Percentiles rank a stretch among this genome's conserved stretches.
Evolutionary conservation across 2,329 filamentous ascomycete genomes (phyloP).

Genomic region (Hysterium pulicare): DNA sequence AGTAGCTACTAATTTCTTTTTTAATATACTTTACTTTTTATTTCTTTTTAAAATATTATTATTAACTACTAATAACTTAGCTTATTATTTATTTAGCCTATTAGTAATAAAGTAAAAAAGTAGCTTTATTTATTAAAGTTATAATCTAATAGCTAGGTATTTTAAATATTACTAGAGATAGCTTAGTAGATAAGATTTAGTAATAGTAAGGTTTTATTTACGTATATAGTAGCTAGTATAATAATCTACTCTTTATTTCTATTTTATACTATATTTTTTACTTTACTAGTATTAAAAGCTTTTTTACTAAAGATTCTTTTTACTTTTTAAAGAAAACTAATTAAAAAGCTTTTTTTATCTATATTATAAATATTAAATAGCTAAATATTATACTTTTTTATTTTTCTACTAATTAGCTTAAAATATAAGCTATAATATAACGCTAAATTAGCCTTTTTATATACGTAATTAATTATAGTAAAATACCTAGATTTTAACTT

Average conservation of each 20-base stretch:
- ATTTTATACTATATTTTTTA: slow-evolving; percentile 12
- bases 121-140: slow-evolving; percentile 2
- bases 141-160: slow-evolving; percentile 12
- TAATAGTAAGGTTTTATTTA: slow-evolving; percentile 9
- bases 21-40: slow-evolving; percentile 5
- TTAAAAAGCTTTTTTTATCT: slow-evolving; percentile 10
- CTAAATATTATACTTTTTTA: slow-evolving; percentile 8
- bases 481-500: slow-evolving; percentile 1
- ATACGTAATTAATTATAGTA: not conserved
- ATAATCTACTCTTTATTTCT: slow-evolving; percentile 18
- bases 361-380: slow-evolving; percentile 9
- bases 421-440: slow-evolving; percentile 6
- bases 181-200: slow-evolving; percentile 16
- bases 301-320: slow-evolving; percentile 1
- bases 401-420: slow-evolving; percentile 5
- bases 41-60: slow-evolving; percentile 9
- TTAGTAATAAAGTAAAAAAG: slow-evolving; percentile 9
- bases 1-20: slow-evolving; percentile 1
- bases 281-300: too few species aligned
- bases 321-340: slow-evolving; percentile 11
- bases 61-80: slow-evolving; percentile 5
- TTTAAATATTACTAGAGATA: slow-evolving; percentile 11
- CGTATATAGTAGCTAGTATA: slow-evolving; percentile 14
- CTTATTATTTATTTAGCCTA: slow-evolving; percentile 7
- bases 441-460: slow-evolving; percentile 4